Percentiles rank a stretch among this genome's conserved stretches.
These are phyloP conservation scores for Phlebopus sp. DNA, from an alignment of 1,284 basidiomycete species.

Conservation along the genomic window DNA sequence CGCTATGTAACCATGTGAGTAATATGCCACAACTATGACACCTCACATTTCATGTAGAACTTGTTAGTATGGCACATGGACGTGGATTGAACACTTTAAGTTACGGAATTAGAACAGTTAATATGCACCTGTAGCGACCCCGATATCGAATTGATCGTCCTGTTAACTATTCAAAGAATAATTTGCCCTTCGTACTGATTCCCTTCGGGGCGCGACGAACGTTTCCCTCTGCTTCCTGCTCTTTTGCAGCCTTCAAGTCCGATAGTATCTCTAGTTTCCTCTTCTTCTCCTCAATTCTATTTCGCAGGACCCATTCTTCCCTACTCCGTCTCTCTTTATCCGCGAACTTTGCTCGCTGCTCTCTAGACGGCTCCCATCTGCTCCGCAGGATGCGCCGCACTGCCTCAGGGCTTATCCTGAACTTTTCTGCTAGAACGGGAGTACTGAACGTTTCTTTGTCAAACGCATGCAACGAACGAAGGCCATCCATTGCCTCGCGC, in stretches of 20 bases:
- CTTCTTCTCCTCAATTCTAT: slow-evolving; percentile 43
- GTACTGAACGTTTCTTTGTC: slow-evolving; percentile 73
- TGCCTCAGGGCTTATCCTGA: slow-evolving; percentile 84
- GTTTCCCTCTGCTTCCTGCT: slow-evolving; percentile 18
- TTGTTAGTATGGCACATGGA: background rate
- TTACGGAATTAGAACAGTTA: background rate
- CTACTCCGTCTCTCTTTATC: slow-evolving; percentile 55
- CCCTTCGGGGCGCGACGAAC: slow-evolving; percentile 14
- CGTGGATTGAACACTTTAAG: background rate
- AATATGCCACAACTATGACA: slow-evolving; percentile 6
- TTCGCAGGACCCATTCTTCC: slow-evolving; percentile 41
- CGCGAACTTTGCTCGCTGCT: slow-evolving; percentile 51
- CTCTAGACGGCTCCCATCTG: slow-evolving; percentile 68
- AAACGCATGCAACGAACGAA: slow-evolving; percentile 69
- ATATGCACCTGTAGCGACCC: background rate
- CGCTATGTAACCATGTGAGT: slow-evolving; percentile 4
- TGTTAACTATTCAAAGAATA: slow-evolving; percentile 39
- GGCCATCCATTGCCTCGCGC: slow-evolving; percentile 86
- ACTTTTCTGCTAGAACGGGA: slow-evolving; percentile 71
- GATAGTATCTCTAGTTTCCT: slow-evolving; percentile 27
- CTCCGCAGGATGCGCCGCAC: slow-evolving; percentile 82
- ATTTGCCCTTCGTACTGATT: slow-evolving; percentile 33
- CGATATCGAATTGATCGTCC: background rate
- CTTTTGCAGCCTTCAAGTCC: slow-evolving; percentile 16
- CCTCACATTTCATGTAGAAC: slow-evolving; percentile 11